Percentiles rank a stretch among this genome's conserved stretches.
Conservation (phyloP, 1,139 yeast genomes). For the Suhomyces ambrosiae region DNA sequence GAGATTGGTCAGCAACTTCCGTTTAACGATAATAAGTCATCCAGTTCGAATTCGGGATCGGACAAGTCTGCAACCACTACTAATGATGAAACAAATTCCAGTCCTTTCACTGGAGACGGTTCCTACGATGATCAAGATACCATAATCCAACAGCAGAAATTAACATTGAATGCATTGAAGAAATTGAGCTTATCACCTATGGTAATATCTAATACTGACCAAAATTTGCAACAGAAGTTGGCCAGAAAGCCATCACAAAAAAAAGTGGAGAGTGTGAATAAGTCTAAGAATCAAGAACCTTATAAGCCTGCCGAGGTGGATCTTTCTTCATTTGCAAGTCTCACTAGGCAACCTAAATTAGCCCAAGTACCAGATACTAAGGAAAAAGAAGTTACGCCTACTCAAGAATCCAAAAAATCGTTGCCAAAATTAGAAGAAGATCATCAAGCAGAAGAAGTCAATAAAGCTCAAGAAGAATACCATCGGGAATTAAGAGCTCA, state of each 20-base stretch:
- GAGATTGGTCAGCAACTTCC: slow-evolving; percentile 50
- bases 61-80: slow-evolving; percentile 6
- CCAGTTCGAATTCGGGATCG: slow-evolving; percentile 11
- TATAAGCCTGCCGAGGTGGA: slow-evolving; percentile 61
- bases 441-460: slow-evolving; percentile 7
- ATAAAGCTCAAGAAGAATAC: slow-evolving; percentile 7
- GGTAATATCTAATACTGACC: slow-evolving; percentile 24
- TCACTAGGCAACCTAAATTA: slow-evolving; percentile 47
- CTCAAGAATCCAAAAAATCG: slow-evolving; percentile 4
- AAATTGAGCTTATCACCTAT: slow-evolving; percentile 49
- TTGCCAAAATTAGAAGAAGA: slow-evolving; percentile 14
- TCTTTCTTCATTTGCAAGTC: slow-evolving; percentile 49
- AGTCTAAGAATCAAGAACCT: slow-evolving; percentile 29
- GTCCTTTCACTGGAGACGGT: slow-evolving; percentile 4
- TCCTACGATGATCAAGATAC: slow-evolving; percentile 37
- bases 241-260: slow-evolving; percentile 18
- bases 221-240: slow-evolving; percentile 18
- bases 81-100: slow-evolving; percentile 8
- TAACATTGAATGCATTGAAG: slow-evolving; percentile 49
- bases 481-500: slow-evolving; percentile 8
- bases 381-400: slow-evolving; percentile 1
- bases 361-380: slow-evolving; percentile 3
- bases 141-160: slow-evolving; percentile 43
- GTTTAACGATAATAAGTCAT: slow-evolving; percentile 29
- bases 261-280: slow-evolving; percentile 9